These are phyloP conservation scores for Lolium rigidum DNA, from an alignment of 176 grass and related monocot genomes.

Conservation along the genomic window DNA sequence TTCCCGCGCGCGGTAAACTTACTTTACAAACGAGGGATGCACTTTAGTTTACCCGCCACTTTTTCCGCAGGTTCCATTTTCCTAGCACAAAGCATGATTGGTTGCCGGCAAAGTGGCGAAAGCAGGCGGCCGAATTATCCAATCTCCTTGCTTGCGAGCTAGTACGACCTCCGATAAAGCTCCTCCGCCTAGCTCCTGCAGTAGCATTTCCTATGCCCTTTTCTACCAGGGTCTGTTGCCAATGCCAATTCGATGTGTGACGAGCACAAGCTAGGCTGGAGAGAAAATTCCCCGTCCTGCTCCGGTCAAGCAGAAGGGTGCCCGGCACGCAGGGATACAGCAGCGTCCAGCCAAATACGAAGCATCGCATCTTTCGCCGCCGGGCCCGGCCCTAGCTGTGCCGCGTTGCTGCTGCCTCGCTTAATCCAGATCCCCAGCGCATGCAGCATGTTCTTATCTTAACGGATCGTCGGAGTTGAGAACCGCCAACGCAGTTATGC, in stretches of 20 bases:
- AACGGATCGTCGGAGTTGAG: no score
- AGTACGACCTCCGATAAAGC: slow-evolving; percentile 19
- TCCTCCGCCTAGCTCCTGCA: no score
- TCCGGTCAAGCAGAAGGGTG: slow-evolving; percentile 40
- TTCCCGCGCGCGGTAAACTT: slow-evolving; percentile 51
- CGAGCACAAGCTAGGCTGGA: background rate
- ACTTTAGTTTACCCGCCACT: background rate
- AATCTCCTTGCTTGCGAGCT: background rate
- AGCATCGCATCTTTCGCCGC: slow-evolving; percentile 39
- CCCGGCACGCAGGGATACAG: background rate
- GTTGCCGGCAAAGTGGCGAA: slow-evolving; percentile 40
- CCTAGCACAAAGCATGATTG: slow-evolving; percentile 25
- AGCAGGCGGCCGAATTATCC: slow-evolving; percentile 37
- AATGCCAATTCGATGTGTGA: background rate
- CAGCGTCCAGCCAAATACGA: slow-evolving; percentile 33
- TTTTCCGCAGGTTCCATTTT: slow-evolving; percentile 29
- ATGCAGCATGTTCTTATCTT: no score
- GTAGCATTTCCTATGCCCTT: background rate
- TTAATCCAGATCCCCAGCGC: slow-evolving; percentile 41
- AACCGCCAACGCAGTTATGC: no score
- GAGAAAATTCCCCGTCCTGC: background rate
- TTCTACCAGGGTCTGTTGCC: background rate
- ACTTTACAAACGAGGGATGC: background rate
- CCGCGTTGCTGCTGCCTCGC: slow-evolving; percentile 19
- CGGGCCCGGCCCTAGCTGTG: slow-evolving; percentile 31